A percentile compares a stretch with the other conserved stretches of the same genome.
phyloP scores from a whole-genome alignment of 2,329 filamentous ascomycete genomes.

The Neonectria coccinea region DNA sequence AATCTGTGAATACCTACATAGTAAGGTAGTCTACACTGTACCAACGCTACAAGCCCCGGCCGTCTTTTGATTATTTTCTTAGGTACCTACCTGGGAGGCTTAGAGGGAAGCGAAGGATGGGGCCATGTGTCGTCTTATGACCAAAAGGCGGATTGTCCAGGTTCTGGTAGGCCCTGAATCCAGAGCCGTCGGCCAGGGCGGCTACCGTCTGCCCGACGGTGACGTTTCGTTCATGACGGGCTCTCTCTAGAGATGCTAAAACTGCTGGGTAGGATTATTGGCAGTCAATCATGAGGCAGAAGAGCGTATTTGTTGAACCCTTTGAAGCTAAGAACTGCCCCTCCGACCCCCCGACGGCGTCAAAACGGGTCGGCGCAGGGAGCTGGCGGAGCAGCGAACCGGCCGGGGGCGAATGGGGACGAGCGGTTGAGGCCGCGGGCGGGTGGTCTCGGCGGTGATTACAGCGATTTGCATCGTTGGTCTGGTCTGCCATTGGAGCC shows the following conservation, averaged over 20 bases:
- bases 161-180: constrained; percentile 3
- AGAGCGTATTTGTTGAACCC: neutral
- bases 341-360: constrained; percentile 4
- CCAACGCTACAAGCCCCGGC: neutral
- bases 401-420: constrained; percentile 19
- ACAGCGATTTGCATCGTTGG: constrained; percentile 19
- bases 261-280: neutral
- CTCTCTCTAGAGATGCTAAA: neutral
- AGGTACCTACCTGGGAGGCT: constrained; percentile 4
- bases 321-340: neutral
- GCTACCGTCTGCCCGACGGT: neutral
- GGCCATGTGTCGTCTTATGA: constrained; percentile 21
- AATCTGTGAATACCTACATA: neutral
- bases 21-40: no score
- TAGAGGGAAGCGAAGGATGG: constrained; percentile 9
- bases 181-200: constrained; percentile 4
- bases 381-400: constrained; percentile 22
- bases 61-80: neutral
- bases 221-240: neutral
- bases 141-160: neutral
- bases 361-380: constrained; percentile 16
- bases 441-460: constrained; percentile 28
- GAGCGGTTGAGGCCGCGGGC: constrained; percentile 6
- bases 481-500: constrained; percentile 39
- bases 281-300: constrained; percentile 11